Evolutionary conservation across 1,284 basidiomycete species (phyloP).

Genomic region (Ganoderma lucidum): DNA sequence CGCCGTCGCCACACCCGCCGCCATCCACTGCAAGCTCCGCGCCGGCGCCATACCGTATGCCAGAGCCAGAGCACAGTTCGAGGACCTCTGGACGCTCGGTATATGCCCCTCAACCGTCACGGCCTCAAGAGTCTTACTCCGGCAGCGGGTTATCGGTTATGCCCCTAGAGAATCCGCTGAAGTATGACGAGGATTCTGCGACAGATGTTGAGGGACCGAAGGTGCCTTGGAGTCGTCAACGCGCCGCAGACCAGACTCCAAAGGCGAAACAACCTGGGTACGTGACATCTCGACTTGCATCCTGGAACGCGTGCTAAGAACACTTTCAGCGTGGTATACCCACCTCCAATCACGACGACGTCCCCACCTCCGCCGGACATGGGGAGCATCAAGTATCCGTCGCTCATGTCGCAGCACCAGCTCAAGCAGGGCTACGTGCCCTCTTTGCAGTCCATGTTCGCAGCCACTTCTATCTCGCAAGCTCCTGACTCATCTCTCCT

Average conservation of each 20-base stretch:
- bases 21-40: slow-evolving; percentile 17
- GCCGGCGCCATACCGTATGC: slow-evolving; percentile 30
- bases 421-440: slow-evolving; percentile 73
- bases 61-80: slow-evolving; percentile 21
- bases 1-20: slow-evolving; percentile 28
- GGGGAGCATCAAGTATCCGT: slow-evolving; percentile 59
- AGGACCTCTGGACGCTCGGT: slow-evolving; percentile 25
- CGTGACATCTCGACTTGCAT: slow-evolving; percentile 30
- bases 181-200: slow-evolving; percentile 44
- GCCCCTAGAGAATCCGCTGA: slow-evolving; percentile 54
- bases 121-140: slow-evolving; percentile 35
- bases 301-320: slow-evolving; percentile 5
- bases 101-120: slow-evolving; percentile 40
- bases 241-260: slow-evolving; percentile 34
- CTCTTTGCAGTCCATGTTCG: slow-evolving; percentile 63
- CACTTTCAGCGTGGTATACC: slow-evolving; percentile 37
- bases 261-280: slow-evolving; percentile 38
- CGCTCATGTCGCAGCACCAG: slow-evolving; percentile 76
- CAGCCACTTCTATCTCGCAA: slow-evolving; percentile 33
- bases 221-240: slow-evolving; percentile 27
- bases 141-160: slow-evolving; percentile 43
- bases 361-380: slow-evolving; percentile 59
- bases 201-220: slow-evolving; percentile 41
- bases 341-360: slow-evolving; percentile 62
- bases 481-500: slow-evolving; percentile 40